These are phyloP conservation scores for Mortierella sp. DNA, from an alignment of 371 early-diverging fungal genomes.

Conservation along the genomic window DNA sequence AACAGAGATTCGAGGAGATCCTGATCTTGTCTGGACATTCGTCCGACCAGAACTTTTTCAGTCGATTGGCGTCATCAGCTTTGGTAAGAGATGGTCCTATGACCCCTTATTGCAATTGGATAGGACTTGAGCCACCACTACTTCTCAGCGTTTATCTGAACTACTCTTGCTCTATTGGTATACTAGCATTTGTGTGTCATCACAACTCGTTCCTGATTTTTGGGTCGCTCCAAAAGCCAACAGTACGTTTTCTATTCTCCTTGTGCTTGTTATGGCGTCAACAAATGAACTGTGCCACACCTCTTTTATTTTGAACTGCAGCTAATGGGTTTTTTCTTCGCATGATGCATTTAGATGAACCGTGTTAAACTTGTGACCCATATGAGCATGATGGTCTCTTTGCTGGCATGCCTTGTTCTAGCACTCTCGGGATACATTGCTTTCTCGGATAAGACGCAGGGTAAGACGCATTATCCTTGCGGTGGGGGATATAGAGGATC, in stretches of 20 bases:
- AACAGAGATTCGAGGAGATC: slow-evolving; percentile 62
- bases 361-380: slow-evolving; percentile 80
- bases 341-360: slow-evolving; percentile 59
- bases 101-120: not conserved
- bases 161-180: not conserved
- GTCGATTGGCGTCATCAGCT: slow-evolving; percentile 84
- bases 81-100: slow-evolving; percentile 60
- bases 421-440: slow-evolving; percentile 73
- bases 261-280: not conserved
- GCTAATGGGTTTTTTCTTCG: no score
- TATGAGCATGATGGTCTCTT: slow-evolving; percentile 73
- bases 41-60: slow-evolving; percentile 74
- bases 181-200: slow-evolving; percentile 83
- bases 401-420: slow-evolving; percentile 71
- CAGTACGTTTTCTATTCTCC: slow-evolving; percentile 27
- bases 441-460: slow-evolving; percentile 80
- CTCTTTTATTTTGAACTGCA: slow-evolving; percentile 5
- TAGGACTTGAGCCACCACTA: not conserved
- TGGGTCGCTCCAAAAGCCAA: slow-evolving; percentile 78
- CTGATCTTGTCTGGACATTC: slow-evolving; percentile 58
- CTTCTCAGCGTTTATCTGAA: not conserved
- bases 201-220: slow-evolving; percentile 86
- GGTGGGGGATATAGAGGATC: not conserved
- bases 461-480: slow-evolving; percentile 27
- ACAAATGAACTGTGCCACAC: not conserved